Conservation (phyloP, 1,284 basidiomycete genomes). For the Coniferiporia sulphurascens region DNA sequence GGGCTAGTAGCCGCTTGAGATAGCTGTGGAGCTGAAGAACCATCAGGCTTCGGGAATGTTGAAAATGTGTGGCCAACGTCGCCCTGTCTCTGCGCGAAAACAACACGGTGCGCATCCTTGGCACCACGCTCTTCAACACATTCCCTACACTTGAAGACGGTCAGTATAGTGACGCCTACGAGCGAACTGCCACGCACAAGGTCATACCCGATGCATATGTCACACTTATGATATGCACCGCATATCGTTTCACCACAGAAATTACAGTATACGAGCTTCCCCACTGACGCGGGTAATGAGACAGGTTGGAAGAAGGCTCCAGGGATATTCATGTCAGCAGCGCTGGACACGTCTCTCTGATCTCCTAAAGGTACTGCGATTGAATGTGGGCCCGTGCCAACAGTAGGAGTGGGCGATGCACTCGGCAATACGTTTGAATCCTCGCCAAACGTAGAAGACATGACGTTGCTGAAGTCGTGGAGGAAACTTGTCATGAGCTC, state of each 20-base stretch:
- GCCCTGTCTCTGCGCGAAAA: constrained; percentile 11
- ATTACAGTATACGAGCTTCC: constrained; percentile 27
- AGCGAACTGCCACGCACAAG: constrained; percentile 18
- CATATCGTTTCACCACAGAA: constrained; percentile 25
- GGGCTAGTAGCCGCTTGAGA: background rate
- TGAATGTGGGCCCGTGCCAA: too few species aligned
- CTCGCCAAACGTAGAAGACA: constrained; percentile 42
- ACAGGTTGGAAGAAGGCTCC: constrained; percentile 18
- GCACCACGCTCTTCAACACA: constrained; percentile 22
- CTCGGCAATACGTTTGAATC: background rate
- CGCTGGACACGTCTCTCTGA: constrained; percentile 3
- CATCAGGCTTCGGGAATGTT: background rate
- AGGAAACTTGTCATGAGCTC: constrained; percentile 55
- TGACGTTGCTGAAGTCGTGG: constrained; percentile 47
- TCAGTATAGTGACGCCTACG: background rate
- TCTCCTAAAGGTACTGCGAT: background rate
- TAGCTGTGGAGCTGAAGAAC: background rate
- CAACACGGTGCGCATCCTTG: constrained; percentile 20
- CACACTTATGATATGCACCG: constrained; percentile 31
- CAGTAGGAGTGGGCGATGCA: background rate
- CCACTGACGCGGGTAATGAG: constrained; percentile 13
- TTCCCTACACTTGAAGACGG: constrained; percentile 20
- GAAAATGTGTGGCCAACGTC: constrained; percentile 9
- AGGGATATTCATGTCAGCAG: constrained; percentile 14
- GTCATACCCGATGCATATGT: constrained; percentile 28